phyloP scores from a whole-genome alignment of 2,329 filamentous ascomycete species.

The Penicillium thymicola region DNA sequence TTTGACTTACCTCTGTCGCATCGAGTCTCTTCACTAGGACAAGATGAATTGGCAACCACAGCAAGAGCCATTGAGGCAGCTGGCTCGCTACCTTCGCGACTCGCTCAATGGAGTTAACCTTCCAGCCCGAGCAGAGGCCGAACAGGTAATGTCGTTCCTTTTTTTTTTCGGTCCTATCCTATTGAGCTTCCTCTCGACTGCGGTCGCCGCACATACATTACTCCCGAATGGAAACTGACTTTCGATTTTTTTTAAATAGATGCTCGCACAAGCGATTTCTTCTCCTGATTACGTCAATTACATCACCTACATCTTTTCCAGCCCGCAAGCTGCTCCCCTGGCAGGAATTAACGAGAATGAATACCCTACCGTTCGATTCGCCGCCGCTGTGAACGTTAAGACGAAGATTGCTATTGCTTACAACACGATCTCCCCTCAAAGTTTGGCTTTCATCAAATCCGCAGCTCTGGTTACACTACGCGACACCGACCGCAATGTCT shows the following conservation, averaged over 20 bases:
- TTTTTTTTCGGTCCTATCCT: conserved; percentile 8
- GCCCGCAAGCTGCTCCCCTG: conserved; percentile 55
- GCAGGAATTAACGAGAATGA: conserved; percentile 57
- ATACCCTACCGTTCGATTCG: conserved; percentile 75
- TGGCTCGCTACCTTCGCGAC: conserved; percentile 84
- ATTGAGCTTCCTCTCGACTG: conserved; percentile 6
- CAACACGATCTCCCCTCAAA: conserved; percentile 70
- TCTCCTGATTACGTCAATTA: conserved; percentile 98
- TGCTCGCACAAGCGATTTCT: conserved; percentile 83
- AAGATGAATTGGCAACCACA: conserved; percentile 90
- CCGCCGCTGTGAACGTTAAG: conserved; percentile 91
- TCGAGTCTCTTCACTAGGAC: conserved; percentile 16
- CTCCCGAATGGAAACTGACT: conserved; percentile 16
- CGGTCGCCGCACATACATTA: neutral
- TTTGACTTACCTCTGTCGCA: conserved; percentile 19
- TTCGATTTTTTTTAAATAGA: conserved; percentile 52
- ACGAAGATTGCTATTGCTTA: conserved; percentile 79
- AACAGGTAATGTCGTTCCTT: conserved; percentile 56
- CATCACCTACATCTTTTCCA: conserved; percentile 84
- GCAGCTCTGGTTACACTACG: conserved; percentile 75
- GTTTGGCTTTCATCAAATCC: conserved; percentile 73
- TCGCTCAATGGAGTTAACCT: conserved; percentile 82
- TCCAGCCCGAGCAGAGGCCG: conserved; percentile 78
- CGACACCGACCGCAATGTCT: conserved; percentile 77
- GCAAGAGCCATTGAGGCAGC: conserved; percentile 81